A percentile compares a stretch with the other conserved stretches of the same genome.
These are phyloP conservation scores for Pterocarpus macrocarpus DNA, from an alignment of 306 rosid species.

Conservation along the genomic window DNA sequence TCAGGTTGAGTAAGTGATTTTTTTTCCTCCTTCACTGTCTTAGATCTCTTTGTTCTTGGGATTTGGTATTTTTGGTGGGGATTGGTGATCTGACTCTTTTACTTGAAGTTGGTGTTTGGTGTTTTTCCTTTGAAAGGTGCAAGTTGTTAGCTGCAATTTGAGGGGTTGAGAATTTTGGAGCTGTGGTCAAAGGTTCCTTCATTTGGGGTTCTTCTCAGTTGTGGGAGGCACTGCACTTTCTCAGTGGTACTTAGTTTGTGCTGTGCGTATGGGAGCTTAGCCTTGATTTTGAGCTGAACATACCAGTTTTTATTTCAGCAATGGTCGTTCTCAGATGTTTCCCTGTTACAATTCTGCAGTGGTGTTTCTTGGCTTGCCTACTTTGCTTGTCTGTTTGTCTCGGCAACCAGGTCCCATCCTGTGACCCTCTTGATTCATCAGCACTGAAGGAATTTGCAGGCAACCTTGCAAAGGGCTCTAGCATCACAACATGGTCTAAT, in stretches of 20 bases:
- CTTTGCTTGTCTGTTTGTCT: constrained; percentile 57
- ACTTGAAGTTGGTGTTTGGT: constrained; percentile 46
- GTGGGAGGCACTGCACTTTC: constrained; percentile 35
- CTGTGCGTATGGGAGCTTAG: constrained; percentile 53
- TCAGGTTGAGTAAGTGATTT: constrained; percentile 44
- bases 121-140: constrained; percentile 54
- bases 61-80: constrained; percentile 55
- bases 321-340: constrained; percentile 55
- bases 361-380: constrained; percentile 62
- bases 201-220: constrained; percentile 45
- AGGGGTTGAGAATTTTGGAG: constrained; percentile 9
- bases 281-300: constrained; percentile 50
- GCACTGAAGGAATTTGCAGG: constrained; percentile 75
- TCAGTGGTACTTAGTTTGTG: constrained; percentile 33
- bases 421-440: constrained; percentile 65
- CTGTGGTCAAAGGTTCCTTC: constrained; percentile 48
- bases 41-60: constrained; percentile 62
- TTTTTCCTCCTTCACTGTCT: background rate
- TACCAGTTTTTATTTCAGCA: constrained; percentile 51
- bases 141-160: constrained; percentile 40
- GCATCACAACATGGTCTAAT: constrained; percentile 60
- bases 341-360: constrained; percentile 53
- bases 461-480: constrained; percentile 60
- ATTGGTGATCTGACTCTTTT: constrained; percentile 53
- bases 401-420: constrained; percentile 42